phyloP scores from a whole-genome alignment of 768 basidiomycete genomes.

The Macrocybe gigantea region DNA sequence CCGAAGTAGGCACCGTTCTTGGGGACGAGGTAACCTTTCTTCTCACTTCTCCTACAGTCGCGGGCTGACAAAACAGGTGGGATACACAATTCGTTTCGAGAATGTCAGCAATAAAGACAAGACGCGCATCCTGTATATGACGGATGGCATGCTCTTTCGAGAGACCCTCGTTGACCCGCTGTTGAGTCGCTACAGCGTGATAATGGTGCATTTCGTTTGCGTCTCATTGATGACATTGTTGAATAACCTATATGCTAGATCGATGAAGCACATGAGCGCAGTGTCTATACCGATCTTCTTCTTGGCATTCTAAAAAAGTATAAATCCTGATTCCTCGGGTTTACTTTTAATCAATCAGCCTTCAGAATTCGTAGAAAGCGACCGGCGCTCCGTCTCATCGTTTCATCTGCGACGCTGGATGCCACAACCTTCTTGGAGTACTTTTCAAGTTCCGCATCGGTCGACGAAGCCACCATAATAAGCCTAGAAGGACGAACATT shows the following conservation, averaged over 20 bases:
- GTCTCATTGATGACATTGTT: neutral
- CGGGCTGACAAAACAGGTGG: conserved; percentile 55
- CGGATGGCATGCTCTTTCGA: conserved; percentile 97
- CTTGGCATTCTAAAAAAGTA: conserved; percentile 93
- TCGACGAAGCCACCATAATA: conserved; percentile 75
- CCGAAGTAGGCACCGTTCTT: conserved; percentile 84
- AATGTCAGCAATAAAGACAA: conserved; percentile 80
- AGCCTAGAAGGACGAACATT: conserved; percentile 92
- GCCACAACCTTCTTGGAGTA: conserved; percentile 86
- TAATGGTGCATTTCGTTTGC: conserved; percentile 62
- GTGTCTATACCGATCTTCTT: conserved; percentile 91
- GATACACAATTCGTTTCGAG: conserved; percentile 96
- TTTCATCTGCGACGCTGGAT: conserved; percentile 96
- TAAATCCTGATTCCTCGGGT: conserved; percentile 8
- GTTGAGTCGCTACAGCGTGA: conserved; percentile 87
- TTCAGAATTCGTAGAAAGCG: conserved; percentile 86
- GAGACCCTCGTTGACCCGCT: conserved; percentile 91
- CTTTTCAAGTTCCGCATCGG: conserved; percentile 62
- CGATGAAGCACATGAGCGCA: conserved; percentile 96
- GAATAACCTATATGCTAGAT: conserved; percentile 44
- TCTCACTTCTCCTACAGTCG: neutral
- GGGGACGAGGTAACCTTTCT: conserved; percentile 71
- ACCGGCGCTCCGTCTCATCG: conserved; percentile 82
- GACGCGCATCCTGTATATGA: conserved; percentile 93
- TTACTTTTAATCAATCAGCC: conserved; percentile 6